A percentile compares a stretch with the other conserved stretches of the same genome.
phyloP scores from a whole-genome alignment of 495 filamentous ascomycete genomes.

The Penicillium turbatum region DNA sequence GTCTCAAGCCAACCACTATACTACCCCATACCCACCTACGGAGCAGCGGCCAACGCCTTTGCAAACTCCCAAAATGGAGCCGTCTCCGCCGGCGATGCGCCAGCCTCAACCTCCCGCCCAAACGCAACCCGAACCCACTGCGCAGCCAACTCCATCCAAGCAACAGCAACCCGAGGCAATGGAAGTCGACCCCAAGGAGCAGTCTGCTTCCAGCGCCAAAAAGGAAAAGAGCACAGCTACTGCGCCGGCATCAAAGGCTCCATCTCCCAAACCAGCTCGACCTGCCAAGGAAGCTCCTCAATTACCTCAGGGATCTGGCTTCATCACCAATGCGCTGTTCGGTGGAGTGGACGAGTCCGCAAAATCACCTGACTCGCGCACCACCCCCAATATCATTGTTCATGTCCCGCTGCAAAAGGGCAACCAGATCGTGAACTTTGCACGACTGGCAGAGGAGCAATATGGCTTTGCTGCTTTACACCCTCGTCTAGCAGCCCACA shows the following conservation, averaged over 20 bases:
- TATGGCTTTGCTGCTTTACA: constrained; percentile 95
- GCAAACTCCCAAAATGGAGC: constrained; percentile 22
- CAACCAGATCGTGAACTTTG: constrained; percentile 93
- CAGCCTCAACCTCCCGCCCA: constrained; percentile 17
- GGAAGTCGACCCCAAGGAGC: constrained; percentile 38
- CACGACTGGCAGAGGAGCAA: constrained; percentile 83
- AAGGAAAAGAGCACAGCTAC: constrained; percentile 42
- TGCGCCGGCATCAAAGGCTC: constrained; percentile 52
- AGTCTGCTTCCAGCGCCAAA: constrained; percentile 23
- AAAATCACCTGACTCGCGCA: constrained; percentile 41
- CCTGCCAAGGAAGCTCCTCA: constrained; percentile 51
- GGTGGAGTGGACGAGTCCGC: constrained; percentile 45
- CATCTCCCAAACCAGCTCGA: constrained; percentile 55
- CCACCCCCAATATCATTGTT: constrained; percentile 76
- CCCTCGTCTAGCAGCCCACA: constrained; percentile 81
- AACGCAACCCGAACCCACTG: constrained; percentile 7
- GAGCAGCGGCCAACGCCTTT: constrained; percentile 20
- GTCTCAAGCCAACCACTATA: constrained; percentile 23
- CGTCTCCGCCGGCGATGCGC: constrained; percentile 19
- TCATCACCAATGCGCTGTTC: constrained; percentile 60
- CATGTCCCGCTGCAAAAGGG: constrained; percentile 72
- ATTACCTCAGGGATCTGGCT: constrained; percentile 62
- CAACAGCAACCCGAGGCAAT: constrained; percentile 25
- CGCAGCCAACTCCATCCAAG: constrained; percentile 13
- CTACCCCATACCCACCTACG: constrained; percentile 28